phyloP scores from a whole-genome alignment of 2,329 filamentous ascomycete species.

The Didymellaceae sp. region DNA sequence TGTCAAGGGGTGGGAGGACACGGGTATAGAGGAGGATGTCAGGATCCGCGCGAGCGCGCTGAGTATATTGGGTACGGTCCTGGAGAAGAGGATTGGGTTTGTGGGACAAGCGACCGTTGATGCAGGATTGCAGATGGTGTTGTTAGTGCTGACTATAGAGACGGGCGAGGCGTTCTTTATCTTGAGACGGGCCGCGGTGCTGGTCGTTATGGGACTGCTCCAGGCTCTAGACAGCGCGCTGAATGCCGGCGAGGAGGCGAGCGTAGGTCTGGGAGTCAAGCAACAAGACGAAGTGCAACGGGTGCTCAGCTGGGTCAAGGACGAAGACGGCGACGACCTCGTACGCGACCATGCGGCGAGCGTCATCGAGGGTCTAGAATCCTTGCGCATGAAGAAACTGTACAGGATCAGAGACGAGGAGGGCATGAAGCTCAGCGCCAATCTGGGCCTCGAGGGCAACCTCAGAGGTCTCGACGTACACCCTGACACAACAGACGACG shows the following conservation, averaged over 20 bases:
- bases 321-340: conserved; percentile 71
- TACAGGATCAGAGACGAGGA: conserved; percentile 49
- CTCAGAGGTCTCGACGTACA: conserved; percentile 56
- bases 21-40: conserved; percentile 69
- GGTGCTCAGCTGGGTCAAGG: conserved; percentile 68
- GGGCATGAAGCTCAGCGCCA: conserved; percentile 25
- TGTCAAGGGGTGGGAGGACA: conserved; percentile 71
- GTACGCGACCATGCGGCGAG: conserved; percentile 71
- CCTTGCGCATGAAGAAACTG: conserved; percentile 63
- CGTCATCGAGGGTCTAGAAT: conserved; percentile 70
- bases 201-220: conserved; percentile 68
- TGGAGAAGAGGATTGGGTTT: conserved; percentile 62
- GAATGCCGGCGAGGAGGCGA: conserved; percentile 38
- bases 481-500: conserved; percentile 25
- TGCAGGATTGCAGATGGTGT: conserved; percentile 66
- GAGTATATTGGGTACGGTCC: conserved; percentile 65
- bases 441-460: conserved; percentile 43
- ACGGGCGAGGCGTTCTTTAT: conserved; percentile 66
- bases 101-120: conserved; percentile 47
- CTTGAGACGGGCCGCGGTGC: conserved; percentile 69
- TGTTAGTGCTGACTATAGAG: conserved; percentile 70
- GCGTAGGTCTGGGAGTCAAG: conserved; percentile 61
- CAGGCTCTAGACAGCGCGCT: conserved; percentile 62
- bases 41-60: conserved; percentile 73
- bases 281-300: conserved; percentile 68